These are phyloP conservation scores for Colletotrichum phormii DNA, from an alignment of 2,329 filamentous ascomycete genomes.

Conservation along the genomic window DNA sequence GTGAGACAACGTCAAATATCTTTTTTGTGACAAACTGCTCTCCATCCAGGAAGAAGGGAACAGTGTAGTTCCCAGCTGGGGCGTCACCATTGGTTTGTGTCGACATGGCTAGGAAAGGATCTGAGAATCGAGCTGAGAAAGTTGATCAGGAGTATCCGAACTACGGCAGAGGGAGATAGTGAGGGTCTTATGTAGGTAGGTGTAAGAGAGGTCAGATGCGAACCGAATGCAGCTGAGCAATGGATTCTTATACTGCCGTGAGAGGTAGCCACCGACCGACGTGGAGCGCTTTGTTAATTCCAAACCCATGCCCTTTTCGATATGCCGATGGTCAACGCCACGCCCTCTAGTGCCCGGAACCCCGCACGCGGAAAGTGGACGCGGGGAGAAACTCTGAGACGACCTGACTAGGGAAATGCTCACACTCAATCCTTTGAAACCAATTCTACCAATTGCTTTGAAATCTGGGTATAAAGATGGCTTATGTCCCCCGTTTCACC, in stretches of 20 bases:
- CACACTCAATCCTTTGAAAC: constrained; percentile 1
- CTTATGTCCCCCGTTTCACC: background rate
- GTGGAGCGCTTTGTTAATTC: background rate
- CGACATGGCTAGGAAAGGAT: constrained; percentile 19
- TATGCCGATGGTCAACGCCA: constrained; percentile 28
- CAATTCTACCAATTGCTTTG: constrained; percentile 10
- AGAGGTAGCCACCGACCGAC: constrained; percentile 12
- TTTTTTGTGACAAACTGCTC: constrained; percentile 57
- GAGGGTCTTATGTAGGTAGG: background rate
- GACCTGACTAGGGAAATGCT: background rate
- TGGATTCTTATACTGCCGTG: constrained; percentile 17
- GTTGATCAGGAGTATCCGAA: background rate
- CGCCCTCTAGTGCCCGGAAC: constrained; percentile 27
- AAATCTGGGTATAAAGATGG: constrained; percentile 6
- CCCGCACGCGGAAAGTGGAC: constrained; percentile 34
- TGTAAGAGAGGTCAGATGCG: background rate
- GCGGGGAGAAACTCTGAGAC: constrained; percentile 18
- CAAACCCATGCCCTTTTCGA: constrained; percentile 23
- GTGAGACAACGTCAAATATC: constrained; percentile 68
- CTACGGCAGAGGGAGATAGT: too few relatives aligned
- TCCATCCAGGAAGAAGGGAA: constrained; percentile 58
- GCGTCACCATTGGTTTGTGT: constrained; percentile 13
- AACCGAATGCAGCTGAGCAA: background rate
- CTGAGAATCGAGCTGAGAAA: background rate
- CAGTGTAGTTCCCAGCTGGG: constrained; percentile 30